Base-by-base conservation (phyloP, 345 rosid genomes). In the Brassica juncea region DNA sequence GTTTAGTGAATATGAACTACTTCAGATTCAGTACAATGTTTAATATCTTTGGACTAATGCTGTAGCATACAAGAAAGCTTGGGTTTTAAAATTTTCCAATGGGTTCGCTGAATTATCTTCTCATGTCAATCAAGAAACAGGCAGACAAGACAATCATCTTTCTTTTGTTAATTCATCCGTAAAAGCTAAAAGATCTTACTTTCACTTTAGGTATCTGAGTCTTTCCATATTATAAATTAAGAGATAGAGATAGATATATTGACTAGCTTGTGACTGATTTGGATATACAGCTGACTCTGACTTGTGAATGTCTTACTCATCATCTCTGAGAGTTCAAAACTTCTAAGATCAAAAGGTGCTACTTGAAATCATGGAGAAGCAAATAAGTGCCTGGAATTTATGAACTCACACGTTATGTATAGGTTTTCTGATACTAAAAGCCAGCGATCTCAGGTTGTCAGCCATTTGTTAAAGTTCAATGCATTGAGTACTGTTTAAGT, bases 401-500 rank as follows among this genome's bases (percentile, higher is more conserved):
- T 68, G 16, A 19, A n/a, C 35, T 44, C 62, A 68, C 69, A 69
- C 59, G 62, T 44, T 69, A 5, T 60, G 35, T 44, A 19, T 44
- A 30, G 30, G 30, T 21, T 31, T 31, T 31, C 69, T 61, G 80
- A 61, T 69, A 23, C 35, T 66, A 49, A 54, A 55, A 75, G 66
- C 72, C 66, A 66, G 21, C 21, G 25, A 55, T 21, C 37, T n/a
- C 30, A 19, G 19, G 19, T 19, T 19, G 19, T 19, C 19, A 34
- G 39, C 78, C 66, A 75, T 19, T 19, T 19, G 19, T 19, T 19
- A 19, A 19, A 19, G 19, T 55, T 54, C 31, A 76, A 21, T 63
- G 76, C 71, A 70, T 63, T 61, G 70, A 62, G 74, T 69, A 34
- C 23, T 52, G 58, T 54, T 70, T 28, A 12, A 77, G 80, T 63